These are phyloP conservation scores for Aspergillus japonicus DNA, from an alignment of 2,329 filamentous ascomycete genomes.

Conservation along the genomic window DNA sequence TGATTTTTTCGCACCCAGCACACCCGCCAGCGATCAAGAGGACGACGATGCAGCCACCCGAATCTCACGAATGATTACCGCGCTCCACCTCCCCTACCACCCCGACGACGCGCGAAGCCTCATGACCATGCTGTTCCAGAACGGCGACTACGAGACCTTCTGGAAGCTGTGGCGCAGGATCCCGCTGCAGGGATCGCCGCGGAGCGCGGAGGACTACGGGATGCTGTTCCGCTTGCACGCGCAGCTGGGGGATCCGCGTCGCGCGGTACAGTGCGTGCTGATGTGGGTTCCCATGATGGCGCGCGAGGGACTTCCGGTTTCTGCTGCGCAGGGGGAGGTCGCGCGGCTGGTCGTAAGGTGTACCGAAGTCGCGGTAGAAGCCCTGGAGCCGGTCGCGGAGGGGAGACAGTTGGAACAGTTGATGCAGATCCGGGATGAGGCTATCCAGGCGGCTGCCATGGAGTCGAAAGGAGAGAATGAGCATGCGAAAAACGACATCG, in stretches of 20 bases:
- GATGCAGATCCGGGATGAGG: background rate
- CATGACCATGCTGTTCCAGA: slow-evolving; percentile 37
- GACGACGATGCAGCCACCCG: slow-evolving; percentile 6
- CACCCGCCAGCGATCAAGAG: slow-evolving; percentile 6
- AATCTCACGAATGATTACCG: slow-evolving; percentile 31
- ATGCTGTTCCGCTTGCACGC: slow-evolving; percentile 54
- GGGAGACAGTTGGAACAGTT: background rate
- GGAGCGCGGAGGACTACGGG: slow-evolving; percentile 57
- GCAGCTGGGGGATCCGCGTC: slow-evolving; percentile 41
- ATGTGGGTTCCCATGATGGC: slow-evolving; percentile 61
- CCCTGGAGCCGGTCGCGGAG: slow-evolving; percentile 35
- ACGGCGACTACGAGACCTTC: slow-evolving; percentile 56
- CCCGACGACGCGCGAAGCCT: slow-evolving; percentile 29
- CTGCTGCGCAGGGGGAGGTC: slow-evolving; percentile 43
- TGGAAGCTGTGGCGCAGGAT: slow-evolving; percentile 62
- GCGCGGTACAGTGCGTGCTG: slow-evolving; percentile 51
- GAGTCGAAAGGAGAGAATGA: background rate
- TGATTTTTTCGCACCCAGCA: background rate
- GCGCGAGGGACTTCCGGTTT: slow-evolving; percentile 53
- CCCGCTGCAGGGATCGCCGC: slow-evolving; percentile 49
- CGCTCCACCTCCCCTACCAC: slow-evolving; percentile 30
- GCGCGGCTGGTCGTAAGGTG: slow-evolving; percentile 54
- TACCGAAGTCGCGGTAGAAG: slow-evolving; percentile 52
- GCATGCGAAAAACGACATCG: background rate
- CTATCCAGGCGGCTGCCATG: background rate